These are phyloP conservation scores for Rhodotorula graminis DNA, from an alignment of 768 basidiomycete species.

Conservation along the genomic window DNA sequence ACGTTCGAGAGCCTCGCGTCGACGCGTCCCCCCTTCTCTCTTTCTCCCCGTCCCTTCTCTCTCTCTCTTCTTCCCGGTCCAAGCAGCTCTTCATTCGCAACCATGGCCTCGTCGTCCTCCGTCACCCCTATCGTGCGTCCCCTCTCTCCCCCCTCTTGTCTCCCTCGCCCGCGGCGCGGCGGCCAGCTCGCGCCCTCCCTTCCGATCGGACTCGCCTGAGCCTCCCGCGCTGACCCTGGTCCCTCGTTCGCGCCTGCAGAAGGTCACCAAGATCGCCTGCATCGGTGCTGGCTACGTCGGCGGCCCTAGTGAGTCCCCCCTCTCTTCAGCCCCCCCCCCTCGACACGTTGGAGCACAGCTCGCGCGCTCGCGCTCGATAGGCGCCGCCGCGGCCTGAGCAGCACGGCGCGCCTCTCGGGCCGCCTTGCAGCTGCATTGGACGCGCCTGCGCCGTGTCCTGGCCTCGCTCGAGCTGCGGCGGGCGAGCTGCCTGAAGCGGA, in stretches of 20 bases:
- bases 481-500: no score
- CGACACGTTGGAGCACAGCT: no score
- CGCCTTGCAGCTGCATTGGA: no score
- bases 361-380: no score
- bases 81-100: no score
- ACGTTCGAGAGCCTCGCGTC: no score
- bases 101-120: constrained; percentile 15
- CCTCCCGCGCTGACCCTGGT: neutral
- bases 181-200: neutral
- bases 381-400: no score
- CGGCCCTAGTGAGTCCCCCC: constrained; percentile 40
- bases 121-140: constrained; percentile 17
- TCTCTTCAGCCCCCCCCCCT: neutral
- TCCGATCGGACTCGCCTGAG: neutral
- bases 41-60: neutral
- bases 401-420: no score
- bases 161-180: neutral
- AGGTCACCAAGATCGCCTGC: constrained; percentile 44
- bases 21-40: no score
- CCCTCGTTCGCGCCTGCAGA: neutral
- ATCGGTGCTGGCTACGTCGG: constrained; percentile 44
- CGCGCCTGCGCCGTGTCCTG: no score
- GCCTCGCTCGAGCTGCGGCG: no score
- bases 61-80: no score
- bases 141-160: neutral